Base-by-base conservation (phyloP, 345 rosid species). In the Euphorbia tirucalli region DNA sequence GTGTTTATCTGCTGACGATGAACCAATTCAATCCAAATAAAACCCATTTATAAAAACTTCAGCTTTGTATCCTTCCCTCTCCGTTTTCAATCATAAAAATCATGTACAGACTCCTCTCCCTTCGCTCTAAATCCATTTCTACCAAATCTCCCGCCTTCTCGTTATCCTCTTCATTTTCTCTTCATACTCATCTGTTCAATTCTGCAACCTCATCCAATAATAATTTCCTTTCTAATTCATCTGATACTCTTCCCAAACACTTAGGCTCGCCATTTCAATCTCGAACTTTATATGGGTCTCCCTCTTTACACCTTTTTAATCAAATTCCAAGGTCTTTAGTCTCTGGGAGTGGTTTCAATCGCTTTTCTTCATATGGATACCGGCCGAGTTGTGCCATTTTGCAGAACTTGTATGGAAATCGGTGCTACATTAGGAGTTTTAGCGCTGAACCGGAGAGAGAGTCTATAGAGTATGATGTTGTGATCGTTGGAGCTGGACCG, bases 401-500 rank as follows among this genome's bases (percentile, higher is more conserved):
- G 65, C 63, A 21, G 49, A 68, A 27, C 50, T 74, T 28, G 28
- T 31, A 61, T 30, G 27, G 35, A 14, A 77, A 64, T 35, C 32
- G 55, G 49, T 15, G 58, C 25, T 75, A 58, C 58, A 41, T 70
- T 46, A 83, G 90, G 86, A 74, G 81, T 60, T 77, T 82, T 68
- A 74, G 95, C 72, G 72, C 80, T 74, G 93, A 78, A 65, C 62
- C 78, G 37, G 83, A 71, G 8, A 72, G 96, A 67, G 97, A 94
- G 27, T 83, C 85, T 5, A 83, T 94, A 43, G 96, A 92, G 80
- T 94, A 94, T 71, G 97, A 94, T 83, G 96, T 92, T 69, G 87
- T 94, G 60, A 84, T 94, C 58, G 90, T 94, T 37, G 98, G 97
- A 65, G 98, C 96, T 71, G 98, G 98, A 67, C 98, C 98, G 21